Evolutionary conservation across 2,329 filamentous ascomycete genomes (phyloP), one percentile per base, ranked within the genome.

Genomic region (Colletotrichum sp.): DNA sequence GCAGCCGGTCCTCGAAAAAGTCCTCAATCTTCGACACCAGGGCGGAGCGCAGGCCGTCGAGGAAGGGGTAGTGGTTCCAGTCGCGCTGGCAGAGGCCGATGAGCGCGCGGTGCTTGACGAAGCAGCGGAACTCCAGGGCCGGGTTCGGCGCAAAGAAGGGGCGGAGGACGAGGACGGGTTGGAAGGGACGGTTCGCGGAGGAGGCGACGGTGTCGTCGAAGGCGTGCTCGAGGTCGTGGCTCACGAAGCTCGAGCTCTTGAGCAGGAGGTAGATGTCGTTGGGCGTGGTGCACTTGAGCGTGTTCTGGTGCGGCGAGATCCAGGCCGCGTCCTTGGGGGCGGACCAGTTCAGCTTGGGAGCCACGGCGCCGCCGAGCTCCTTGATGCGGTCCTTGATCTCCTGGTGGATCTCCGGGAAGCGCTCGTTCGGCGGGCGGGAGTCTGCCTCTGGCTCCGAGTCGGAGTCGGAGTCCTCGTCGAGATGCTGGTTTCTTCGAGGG

Each of bases 331-430:
- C 97, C 83, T 98, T 98, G 6, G 97, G 97, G 6, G 95, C 93
- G 8, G 96, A 98, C 97, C 97, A 99, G 86, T 98, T 98, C 61
- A 99, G 87, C 84, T 99, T 99, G 1, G 97, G 97, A 3, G 94
- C 93, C 11, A 98, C 96, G 74, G 93, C 91, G 73, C 96, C 96
- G 18, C 95, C 96, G 1, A 98, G 89, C 78, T 96, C 93, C 15
- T 87, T 84, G 75, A 99, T 98, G 55, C 90, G 94, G 29, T 90
- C 87, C 81, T 93, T 93, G 82, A 99, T 95, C 70, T 90, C 84
- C 58, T 91, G 87, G 83, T 99, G 97, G 3, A 96, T 90, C 43
- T 94, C 93, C 11, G 92, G 84, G 84, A 95, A 92, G 47, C 90
- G 86, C 78, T 86, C 79, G 81, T 92, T 88, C 27, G 90, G 90